These are phyloP conservation scores for Cystofilobasidium macerans DNA, from an alignment of 768 basidiomycete genomes.

Conservation along the genomic window DNA sequence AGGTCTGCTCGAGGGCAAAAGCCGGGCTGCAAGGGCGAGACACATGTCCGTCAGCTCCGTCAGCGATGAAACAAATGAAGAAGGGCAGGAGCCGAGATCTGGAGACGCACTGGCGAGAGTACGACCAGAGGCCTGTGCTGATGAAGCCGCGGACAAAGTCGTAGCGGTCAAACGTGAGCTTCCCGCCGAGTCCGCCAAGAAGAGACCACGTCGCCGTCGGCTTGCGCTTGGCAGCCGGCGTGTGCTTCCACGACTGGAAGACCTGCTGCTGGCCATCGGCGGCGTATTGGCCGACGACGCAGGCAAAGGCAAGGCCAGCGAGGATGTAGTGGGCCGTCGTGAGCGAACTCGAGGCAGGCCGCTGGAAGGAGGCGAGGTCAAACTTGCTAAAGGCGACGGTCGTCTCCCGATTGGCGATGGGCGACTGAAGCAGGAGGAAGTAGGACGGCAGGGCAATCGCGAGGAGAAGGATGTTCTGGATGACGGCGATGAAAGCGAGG, in stretches of 20 bases:
- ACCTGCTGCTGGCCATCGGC: slow-evolving; percentile 23
- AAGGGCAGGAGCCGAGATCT: not conserved
- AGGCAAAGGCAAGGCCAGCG: not conserved
- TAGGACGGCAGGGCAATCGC: slow-evolving; percentile 16
- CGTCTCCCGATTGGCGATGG: not conserved
- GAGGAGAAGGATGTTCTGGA: slow-evolving; percentile 22
- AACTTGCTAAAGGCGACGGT: not conserved
- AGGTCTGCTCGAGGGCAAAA: slow-evolving; percentile 23
- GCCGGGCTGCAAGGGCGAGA: slow-evolving; percentile 14
- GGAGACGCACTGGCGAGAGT: slow-evolving; percentile 18
- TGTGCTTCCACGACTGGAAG: slow-evolving; percentile 25
- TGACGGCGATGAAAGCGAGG: slow-evolving; percentile 22
- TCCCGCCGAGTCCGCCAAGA: slow-evolving; percentile 6
- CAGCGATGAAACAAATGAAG: not conserved
- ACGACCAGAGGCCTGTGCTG: slow-evolving; percentile 18
- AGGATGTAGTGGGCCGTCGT: slow-evolving; percentile 11
- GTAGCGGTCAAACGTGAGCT: slow-evolving; percentile 2
- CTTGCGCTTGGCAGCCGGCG: not conserved
- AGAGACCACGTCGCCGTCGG: slow-evolving; percentile 17
- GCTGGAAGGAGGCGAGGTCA: not conserved
- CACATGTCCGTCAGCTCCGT: not conserved
- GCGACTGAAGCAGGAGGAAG: slow-evolving; percentile 22
- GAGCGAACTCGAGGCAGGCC: slow-evolving; percentile 5
- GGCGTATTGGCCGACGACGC: slow-evolving; percentile 14
- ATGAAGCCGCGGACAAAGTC: slow-evolving; percentile 22